Base-by-base conservation (phyloP, 495 filamentous ascomycete species). In the Mycothermus thermophilus region DNA sequence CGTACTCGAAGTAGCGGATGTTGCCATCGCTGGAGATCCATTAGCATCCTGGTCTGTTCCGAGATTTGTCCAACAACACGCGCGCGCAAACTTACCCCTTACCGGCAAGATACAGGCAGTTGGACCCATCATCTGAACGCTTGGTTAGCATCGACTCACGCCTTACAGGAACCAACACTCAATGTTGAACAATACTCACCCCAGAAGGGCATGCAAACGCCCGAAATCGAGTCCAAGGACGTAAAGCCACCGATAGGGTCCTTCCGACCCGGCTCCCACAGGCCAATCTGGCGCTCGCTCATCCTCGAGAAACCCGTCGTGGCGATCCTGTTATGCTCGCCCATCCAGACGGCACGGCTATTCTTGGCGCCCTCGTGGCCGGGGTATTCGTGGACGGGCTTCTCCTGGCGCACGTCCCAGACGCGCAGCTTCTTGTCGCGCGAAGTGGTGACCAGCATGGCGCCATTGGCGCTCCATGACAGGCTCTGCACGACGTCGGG, bases 121-220 rank as follows among this genome's bases (percentile, higher is more conserved):
- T 82, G 6, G 83, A 93, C 23, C 84, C 80, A 32, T 96, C 92
- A 55, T 97, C 68, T 71, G 10, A 15, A 10, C n/a, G 7, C 13
- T 9, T 19, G 7, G 51, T 69, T 48, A 66, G 60, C 24, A 16
- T n/a, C n/a, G n/a, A n/a, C n/a, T n/a, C n/a, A n/a, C n/a, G n/a
- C n/a, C n/a, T n/a, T n/a, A n/a, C n/a, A n/a, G n/a, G n/a, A n/a
- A n/a, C n/a, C n/a, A n/a, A n/a, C n/a, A n/a, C n/a, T n/a, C n/a
- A n/a, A n/a, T n/a, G n/a, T n/a, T n/a, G n/a, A n/a, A n/a, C n/a
- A n/a, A n/a, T n/a, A n/a, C n/a, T n/a, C n/a, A n/a, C n/a, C 90
- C 90, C 90, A 97, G 74, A 97, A 97, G 5, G 90, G 90, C 84
- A 97, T 96, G 67, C 83, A 93, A 29, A 97, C 85, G 48, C 92